Base-by-base conservation (phyloP, 768 basidiomycete genomes). In the Lyophyllum shimeji region DNA sequence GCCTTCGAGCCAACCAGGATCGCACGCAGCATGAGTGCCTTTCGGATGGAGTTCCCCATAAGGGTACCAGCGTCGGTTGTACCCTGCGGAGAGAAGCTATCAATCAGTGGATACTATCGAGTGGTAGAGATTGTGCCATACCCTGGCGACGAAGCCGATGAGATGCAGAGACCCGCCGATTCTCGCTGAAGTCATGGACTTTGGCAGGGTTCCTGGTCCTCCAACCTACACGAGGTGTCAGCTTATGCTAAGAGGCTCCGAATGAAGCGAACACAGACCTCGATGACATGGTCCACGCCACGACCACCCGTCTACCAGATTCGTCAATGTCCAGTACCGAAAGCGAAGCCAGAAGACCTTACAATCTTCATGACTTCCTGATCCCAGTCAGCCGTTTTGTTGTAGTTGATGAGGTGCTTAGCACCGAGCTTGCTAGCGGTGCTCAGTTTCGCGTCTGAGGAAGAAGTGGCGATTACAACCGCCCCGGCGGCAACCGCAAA, bases 381-480 rank as follows among this genome's bases (percentile, higher is more conserved):
- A 40, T 85, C 81, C 86, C 86, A 89, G 40, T 84, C 65, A 1
- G 81, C 78, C 1, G 70, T 74, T 57, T 69, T 79, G 55, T 75
- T 81, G 66, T 88, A 89, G 71, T 88, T 86, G 71, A 89, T 84
- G 20, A 80, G 60, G 52, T 84, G 71, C 15, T 77, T 74, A 11
- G 74, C 78, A 20, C 86, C 84, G 20, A 85, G 76, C 42, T 75
- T 75, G 44, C 72, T 68, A 8, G 77, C 84, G 25, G 78, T 59
- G 56, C 78, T 73, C 15, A 87, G 73, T 61, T 89, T 90, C 46
- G 78, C 75, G 60, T 87, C 84, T 0, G 83, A 84, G 0, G 85
- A 87, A 0, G 86, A 87, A 0, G 86, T 89, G 24, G 77, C 76
- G 60, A 90, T 86, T 54, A 87, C 85, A 1, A 69, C 79, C 1